phyloP scores from a whole-genome alignment of 257 asterid genomes.

The Fraxinus quadrangulata region DNA sequence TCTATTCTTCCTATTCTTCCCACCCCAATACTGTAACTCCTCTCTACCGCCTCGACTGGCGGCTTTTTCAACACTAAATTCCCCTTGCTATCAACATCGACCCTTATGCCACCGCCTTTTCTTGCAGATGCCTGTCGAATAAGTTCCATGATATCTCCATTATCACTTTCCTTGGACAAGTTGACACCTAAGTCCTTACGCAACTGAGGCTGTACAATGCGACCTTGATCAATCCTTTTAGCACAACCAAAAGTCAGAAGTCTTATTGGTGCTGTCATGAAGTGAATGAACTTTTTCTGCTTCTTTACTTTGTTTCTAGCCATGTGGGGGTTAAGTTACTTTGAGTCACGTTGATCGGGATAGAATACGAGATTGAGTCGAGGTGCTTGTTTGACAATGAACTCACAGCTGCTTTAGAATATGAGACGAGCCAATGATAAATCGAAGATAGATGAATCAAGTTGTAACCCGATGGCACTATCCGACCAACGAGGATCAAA shows the following conservation, averaged over 20 bases:
- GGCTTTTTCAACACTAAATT: constrained; percentile 39
- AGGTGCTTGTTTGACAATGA: not conserved
- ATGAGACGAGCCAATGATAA: not conserved
- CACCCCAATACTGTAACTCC: constrained; percentile 55
- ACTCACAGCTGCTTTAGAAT: not conserved
- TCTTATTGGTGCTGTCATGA: not conserved
- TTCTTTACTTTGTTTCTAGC: not conserved
- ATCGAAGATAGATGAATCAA: too few species aligned
- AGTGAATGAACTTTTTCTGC: constrained; percentile 10
- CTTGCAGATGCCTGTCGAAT: constrained; percentile 26
- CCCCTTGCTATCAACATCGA: constrained; percentile 43
- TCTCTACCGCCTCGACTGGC: constrained; percentile 21
- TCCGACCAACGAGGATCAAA: too few species aligned
- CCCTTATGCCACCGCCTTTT: constrained; percentile 34
- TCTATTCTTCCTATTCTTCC: constrained; percentile 66
- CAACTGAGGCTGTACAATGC: constrained; percentile 16
- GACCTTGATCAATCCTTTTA: constrained; percentile 4
- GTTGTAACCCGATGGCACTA: too few species aligned
- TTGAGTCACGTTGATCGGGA: not conserved
- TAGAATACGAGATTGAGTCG: not conserved
- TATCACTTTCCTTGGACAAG: constrained; percentile 15
- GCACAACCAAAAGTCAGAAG: constrained; percentile 28
- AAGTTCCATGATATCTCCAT: constrained; percentile 33
- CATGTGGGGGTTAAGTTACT: not conserved
- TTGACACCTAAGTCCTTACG: not conserved